phyloP scores from a whole-genome alignment of 2,329 filamentous ascomycete species.

The Phyllosticta citribraziliensis region DNA sequence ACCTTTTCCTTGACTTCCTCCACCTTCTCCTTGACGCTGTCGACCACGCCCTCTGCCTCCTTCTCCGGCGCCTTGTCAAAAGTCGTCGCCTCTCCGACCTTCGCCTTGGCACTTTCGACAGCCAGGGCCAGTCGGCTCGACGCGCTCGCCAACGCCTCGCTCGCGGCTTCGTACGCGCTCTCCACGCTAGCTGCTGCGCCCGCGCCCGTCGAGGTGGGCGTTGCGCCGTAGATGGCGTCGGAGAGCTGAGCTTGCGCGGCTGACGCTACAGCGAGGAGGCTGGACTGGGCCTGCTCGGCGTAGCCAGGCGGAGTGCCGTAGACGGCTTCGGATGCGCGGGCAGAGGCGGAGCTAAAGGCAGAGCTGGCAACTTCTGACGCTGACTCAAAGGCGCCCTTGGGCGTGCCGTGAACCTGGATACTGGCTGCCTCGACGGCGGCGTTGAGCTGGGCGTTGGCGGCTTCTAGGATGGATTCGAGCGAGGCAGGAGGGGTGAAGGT shows the following conservation, averaged over 20 bases:
- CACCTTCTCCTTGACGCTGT: constrained; percentile 19
- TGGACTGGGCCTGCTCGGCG: constrained; percentile 43
- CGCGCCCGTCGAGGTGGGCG: constrained; percentile 34
- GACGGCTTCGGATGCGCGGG: constrained; percentile 43
- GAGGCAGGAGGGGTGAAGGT: constrained; percentile 49
- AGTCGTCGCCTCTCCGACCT: constrained; percentile 24
- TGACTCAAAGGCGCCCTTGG: constrained; percentile 44
- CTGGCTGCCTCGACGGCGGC: constrained; percentile 51
- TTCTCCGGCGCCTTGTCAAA: background rate
- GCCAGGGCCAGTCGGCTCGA: constrained; percentile 32
- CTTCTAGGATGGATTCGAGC: constrained; percentile 47
- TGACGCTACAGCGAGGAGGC: constrained; percentile 44
- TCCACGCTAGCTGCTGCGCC: constrained; percentile 35
- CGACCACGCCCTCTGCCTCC: constrained; percentile 26
- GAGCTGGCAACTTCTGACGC: constrained; percentile 44
- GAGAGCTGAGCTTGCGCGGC: constrained; percentile 48
- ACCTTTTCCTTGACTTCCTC: constrained; percentile 31
- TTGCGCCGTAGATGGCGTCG: constrained; percentile 45
- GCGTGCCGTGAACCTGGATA: constrained; percentile 47
- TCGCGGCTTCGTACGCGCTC: constrained; percentile 36
- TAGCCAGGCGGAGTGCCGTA: constrained; percentile 46
- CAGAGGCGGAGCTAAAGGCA: constrained; percentile 41
- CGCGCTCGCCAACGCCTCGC: constrained; percentile 28
- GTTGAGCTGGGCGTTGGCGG: constrained; percentile 48
- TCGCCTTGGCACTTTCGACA: constrained; percentile 35